A percentile compares a stretch with the other conserved stretches of the same genome.
These are phyloP conservation scores for Talaromyces sp. DNA, from an alignment of 2,329 filamentous ascomycete genomes.

Conservation along the genomic window DNA sequence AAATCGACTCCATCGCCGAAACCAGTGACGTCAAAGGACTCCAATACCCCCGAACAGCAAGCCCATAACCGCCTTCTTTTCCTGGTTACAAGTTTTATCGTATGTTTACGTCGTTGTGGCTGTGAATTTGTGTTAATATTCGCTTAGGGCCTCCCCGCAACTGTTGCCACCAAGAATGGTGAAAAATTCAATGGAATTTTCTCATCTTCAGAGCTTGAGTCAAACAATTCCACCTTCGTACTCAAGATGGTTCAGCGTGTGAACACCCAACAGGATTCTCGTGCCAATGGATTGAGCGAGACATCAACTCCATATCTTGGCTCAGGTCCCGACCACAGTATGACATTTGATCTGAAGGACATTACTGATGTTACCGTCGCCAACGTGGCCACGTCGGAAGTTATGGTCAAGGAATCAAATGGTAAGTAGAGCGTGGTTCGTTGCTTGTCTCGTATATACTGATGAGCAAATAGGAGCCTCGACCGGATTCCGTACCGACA, in stretches of 20 bases:
- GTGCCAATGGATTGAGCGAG: constrained; percentile 40
- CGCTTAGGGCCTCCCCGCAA: constrained; percentile 50
- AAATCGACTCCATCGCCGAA: constrained; percentile 38
- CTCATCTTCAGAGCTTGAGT: constrained; percentile 50
- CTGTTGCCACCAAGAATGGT: constrained; percentile 55
- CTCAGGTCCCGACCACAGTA: constrained; percentile 42
- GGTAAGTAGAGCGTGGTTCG: constrained; percentile 3
- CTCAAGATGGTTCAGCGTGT: constrained; percentile 62
- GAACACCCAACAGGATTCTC: constrained; percentile 29
- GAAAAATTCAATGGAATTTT: constrained; percentile 59
- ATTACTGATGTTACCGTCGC: constrained; percentile 52
- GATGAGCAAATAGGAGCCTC: constrained; percentile 52
- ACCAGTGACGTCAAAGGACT: constrained; percentile 40
- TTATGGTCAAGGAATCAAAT: constrained; percentile 51
- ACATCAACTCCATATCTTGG: constrained; percentile 37
- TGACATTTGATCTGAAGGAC: constrained; percentile 60
- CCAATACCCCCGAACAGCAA: constrained; percentile 52
- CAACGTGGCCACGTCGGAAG: constrained; percentile 49
- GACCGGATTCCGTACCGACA: constrained; percentile 74
- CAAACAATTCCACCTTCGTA: constrained; percentile 50
- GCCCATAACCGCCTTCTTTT: constrained; percentile 57
- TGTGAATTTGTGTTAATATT: constrained; percentile 13
- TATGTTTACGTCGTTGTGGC: constrained; percentile 31
- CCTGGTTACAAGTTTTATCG: constrained; percentile 54
- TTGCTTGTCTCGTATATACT: background rate